These are phyloP conservation scores for Leptosphaerulina australis DNA, from an alignment of 2,329 filamentous ascomycete species.

Conservation along the genomic window DNA sequence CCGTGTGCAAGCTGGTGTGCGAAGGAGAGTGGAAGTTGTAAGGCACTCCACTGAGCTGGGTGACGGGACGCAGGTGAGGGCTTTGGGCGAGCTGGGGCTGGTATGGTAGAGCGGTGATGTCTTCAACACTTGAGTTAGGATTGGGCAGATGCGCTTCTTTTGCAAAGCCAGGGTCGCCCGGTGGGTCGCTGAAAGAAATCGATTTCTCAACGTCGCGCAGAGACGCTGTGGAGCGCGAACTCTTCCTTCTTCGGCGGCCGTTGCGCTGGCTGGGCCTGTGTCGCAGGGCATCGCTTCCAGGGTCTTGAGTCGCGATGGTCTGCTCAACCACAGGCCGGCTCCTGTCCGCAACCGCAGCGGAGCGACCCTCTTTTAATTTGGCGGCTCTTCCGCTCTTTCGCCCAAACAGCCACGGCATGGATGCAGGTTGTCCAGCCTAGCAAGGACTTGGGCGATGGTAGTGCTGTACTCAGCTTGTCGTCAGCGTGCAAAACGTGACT, in stretches of 20 bases:
- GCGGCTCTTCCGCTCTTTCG: conserved; percentile 72
- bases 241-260: conserved; percentile 39
- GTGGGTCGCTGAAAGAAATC: conserved; percentile 22
- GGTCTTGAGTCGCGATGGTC: conserved; percentile 24
- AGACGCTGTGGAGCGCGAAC: conserved; percentile 42
- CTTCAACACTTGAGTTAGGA: conserved; percentile 47
- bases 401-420: conserved; percentile 85
- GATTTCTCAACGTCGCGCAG: conserved; percentile 40
- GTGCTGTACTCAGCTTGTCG: conserved; percentile 13
- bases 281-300: conserved; percentile 33
- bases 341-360: conserved; percentile 60
- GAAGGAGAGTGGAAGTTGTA: conserved; percentile 53
- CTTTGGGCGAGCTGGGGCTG: conserved; percentile 51
- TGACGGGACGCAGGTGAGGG: conserved; percentile 56
- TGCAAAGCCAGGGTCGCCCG: conserved; percentile 28
- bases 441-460: conserved; percentile 9
- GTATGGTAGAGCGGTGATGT: conserved; percentile 56
- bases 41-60: conserved; percentile 49
- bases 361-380: conserved; percentile 49
- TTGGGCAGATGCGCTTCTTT: conserved; percentile 26
- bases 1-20: conserved; percentile 42
- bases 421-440: conserved; percentile 16
- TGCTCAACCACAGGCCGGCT: conserved; percentile 42
- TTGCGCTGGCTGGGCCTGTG: conserved; percentile 36
- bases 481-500: conserved; percentile 28